Evolutionary conservation across 371 early-diverging fungal species (phyloP), one percentile per base, ranked within the genome.

Genomic region (Syncephalastrum monosporum): DNA sequence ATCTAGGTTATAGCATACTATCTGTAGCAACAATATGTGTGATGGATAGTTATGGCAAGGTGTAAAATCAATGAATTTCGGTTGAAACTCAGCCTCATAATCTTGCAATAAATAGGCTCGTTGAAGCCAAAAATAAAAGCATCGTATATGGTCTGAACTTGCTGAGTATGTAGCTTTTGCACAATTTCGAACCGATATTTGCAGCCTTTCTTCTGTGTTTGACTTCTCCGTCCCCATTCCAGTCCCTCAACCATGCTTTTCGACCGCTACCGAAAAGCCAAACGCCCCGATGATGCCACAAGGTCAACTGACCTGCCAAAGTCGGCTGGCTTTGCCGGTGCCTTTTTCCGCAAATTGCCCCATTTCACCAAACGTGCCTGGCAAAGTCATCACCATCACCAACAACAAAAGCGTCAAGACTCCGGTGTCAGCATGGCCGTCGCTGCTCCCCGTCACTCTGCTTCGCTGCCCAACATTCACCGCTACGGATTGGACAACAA

Each of bases 401-500:
- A 44, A 53, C 50, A 47, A 15, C 50, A 60, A 25, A 50, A 60
- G 23, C 54, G 60, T 17, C 60, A 60, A 24, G 60, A 60, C 42
- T 60, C 54, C 4, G 60, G 54, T 45, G 60, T 60, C 33, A 50
- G 49, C 46, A 43, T 58, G 15, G 21, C 51, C 23, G 56, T 53
- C 15, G 57, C 62, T 14, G 64, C 59, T 12, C 72, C 77, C 29
- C 71, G 77, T 45, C 68, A 64, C 27, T 74, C 74, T 15, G 46
- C 72, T n/a, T 74, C 74, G 10, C 55, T 74, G 56, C 77, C 77
- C 23, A 73, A 74, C 44, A 68, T 64, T 42, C 51, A 56, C 53
- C 57, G 53, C 17, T 55, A 51, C 42, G 16, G 38, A n/a, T 1
- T 33, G 38, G 38, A 33, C 12, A 10, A 33, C 38, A 33, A 33